Evolutionary conservation across 2,329 filamentous ascomycete species (phyloP).

Genomic region (Tolypocladium inflatum): DNA sequence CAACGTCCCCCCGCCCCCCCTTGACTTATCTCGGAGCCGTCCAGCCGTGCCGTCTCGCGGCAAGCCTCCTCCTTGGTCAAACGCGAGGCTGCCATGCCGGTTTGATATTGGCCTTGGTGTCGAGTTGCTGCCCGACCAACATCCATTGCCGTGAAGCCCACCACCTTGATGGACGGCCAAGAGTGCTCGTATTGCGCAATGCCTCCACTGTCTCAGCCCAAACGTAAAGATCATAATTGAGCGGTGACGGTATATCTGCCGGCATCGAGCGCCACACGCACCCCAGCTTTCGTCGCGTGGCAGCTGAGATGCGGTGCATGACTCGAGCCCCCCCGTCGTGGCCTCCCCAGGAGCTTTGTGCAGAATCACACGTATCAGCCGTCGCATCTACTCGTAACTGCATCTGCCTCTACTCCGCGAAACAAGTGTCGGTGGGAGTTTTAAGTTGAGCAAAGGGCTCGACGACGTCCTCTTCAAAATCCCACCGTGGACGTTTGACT

Average conservation of each 20-base stretch:
- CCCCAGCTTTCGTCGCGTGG: background rate
- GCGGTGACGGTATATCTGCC: background rate
- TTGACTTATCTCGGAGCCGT: background rate
- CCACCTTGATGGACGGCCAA: background rate
- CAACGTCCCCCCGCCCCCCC: background rate
- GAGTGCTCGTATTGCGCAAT: background rate
- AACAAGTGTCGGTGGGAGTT: background rate
- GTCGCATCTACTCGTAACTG: no score
- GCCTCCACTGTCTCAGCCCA: background rate
- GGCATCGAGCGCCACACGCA: background rate
- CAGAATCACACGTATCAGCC: background rate
- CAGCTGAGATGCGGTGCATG: background rate
- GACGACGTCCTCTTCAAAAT: background rate
- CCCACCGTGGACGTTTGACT: background rate
- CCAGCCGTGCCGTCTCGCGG: background rate
- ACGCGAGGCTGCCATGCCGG: background rate
- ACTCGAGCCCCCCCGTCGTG: background rate
- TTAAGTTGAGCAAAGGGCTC: background rate
- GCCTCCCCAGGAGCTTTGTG: background rate
- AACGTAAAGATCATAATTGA: background rate
- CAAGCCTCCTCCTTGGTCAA: background rate
- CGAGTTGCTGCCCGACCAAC: background rate
- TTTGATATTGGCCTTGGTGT: background rate
- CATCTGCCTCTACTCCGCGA: background rate
- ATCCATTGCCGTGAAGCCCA: background rate